A percentile compares a stretch with the other conserved stretches of the same genome.
Evolutionary conservation across 768 basidiomycete genomes (phyloP).

Genomic region (Naematelia encephala): DNA sequence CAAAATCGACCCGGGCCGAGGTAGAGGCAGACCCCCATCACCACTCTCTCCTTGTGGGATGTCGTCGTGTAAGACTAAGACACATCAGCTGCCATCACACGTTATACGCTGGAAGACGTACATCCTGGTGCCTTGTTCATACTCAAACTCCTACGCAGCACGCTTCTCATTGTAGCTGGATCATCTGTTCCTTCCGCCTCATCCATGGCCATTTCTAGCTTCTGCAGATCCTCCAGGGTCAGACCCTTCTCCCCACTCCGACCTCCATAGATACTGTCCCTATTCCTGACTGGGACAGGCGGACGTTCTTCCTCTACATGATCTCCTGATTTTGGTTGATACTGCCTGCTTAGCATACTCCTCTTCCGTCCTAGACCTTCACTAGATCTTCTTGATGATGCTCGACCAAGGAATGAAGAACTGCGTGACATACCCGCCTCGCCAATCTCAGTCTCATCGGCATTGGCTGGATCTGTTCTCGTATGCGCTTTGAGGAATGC

Average conservation of each 20-base stretch:
- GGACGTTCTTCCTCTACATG: constrained; percentile 64
- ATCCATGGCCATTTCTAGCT: constrained; percentile 86
- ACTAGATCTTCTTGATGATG: constrained; percentile 50
- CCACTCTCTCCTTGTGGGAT: constrained; percentile 60
- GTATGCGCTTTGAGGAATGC: constrained; percentile 93
- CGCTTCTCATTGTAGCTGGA: constrained; percentile 70
- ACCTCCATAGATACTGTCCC: constrained; percentile 62
- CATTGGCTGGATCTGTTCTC: constrained; percentile 51
- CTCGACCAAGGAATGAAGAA: constrained; percentile 29
- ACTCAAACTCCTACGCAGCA: constrained; percentile 80
- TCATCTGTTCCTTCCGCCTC: constrained; percentile 74
- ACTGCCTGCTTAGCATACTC: constrained; percentile 93
- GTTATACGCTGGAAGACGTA: constrained; percentile 43
- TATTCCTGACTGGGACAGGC: constrained; percentile 53
- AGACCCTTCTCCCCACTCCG: constrained; percentile 72
- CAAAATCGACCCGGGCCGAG: constrained; percentile 81
- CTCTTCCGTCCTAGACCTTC: constrained; percentile 70
- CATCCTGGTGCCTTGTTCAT: constrained; percentile 80
- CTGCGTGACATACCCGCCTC: constrained; percentile 27
- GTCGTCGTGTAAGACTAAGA: constrained; percentile 42
- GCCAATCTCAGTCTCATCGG: constrained; percentile 16
- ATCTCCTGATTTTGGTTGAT: constrained; percentile 75
- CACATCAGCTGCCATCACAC: constrained; percentile 1
- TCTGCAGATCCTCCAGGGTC: constrained; percentile 90
- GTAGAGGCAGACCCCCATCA: constrained; percentile 82